phyloP scores from a whole-genome alignment of 805 yeast genomes.

The Ogataea salicorniae region DNA sequence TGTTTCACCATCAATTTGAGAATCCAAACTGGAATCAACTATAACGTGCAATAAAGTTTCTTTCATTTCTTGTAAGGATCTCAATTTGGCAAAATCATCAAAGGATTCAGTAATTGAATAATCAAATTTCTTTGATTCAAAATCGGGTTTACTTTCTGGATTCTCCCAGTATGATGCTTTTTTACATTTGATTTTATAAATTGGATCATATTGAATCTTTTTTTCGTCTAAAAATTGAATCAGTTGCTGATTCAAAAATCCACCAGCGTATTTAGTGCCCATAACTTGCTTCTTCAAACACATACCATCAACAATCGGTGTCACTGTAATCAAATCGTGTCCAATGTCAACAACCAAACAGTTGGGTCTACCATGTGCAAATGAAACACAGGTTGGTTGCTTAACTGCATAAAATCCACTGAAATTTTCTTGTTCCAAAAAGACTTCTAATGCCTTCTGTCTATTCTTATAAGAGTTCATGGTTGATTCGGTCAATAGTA shows the following conservation, averaged over 20 bases:
- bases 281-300: conserved; percentile 64
- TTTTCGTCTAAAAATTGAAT: conserved; percentile 33
- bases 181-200: conserved; percentile 49
- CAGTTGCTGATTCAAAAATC: conserved; percentile 53
- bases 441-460: conserved; percentile 61
- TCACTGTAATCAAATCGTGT: conserved; percentile 68
- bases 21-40: conserved; percentile 19
- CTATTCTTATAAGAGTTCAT: conserved; percentile 73
- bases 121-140: conserved; percentile 27
- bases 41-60: conserved; percentile 58
- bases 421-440: conserved; percentile 62
- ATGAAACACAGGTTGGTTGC: conserved; percentile 82
- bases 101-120: conserved; percentile 43
- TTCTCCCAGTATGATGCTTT: conserved; percentile 26
- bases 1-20: conserved; percentile 24
- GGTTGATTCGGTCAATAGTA: conserved; percentile 79
- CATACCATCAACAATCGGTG: conserved; percentile 81
- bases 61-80: conserved; percentile 66
- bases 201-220: conserved; percentile 35
- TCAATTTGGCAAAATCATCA: conserved; percentile 49
- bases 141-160: conserved; percentile 18
- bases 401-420: conserved; percentile 82
- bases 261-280: conserved; percentile 73
- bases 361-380: conserved; percentile 83
- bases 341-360: conserved; percentile 86